These are phyloP conservation scores for Xylaria sp. DNA, from an alignment of 495 filamentous ascomycete species.

Conservation along the genomic window DNA sequence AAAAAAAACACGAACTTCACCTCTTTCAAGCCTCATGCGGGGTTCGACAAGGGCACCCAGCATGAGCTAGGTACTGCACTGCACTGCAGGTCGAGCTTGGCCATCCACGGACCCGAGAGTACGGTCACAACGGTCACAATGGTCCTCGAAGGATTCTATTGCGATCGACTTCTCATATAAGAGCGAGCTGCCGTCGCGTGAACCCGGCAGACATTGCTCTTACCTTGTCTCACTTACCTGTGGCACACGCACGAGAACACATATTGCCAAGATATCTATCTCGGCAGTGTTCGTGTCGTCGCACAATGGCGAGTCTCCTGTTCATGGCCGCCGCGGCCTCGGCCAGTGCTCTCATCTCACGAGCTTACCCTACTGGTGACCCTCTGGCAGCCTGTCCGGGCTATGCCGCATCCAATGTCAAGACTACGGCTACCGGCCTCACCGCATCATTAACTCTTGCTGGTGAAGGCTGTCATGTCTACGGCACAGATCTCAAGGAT, in stretches of 20 bases:
- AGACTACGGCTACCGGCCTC: constrained; percentile 56
- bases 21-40: constrained; percentile 8
- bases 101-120: not conserved
- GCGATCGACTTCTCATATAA: constrained; percentile 7
- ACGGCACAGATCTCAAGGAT: constrained; percentile 70
- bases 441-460: constrained; percentile 73
- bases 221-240: not conserved
- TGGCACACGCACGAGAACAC: not conserved
- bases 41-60: constrained; percentile 12
- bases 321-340: constrained; percentile 39
- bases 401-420: constrained; percentile 72
- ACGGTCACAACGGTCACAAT: not conserved
- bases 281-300: not conserved
- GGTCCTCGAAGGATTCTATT: constrained; percentile 10
- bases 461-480: constrained; percentile 72
- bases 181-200: not conserved
- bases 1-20: not conserved
- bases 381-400: constrained; percentile 65
- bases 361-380: constrained; percentile 37
- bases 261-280: not conserved
- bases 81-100: not conserved
- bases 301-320: constrained; percentile 36
- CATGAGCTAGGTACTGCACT: no score
- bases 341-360: constrained; percentile 35
- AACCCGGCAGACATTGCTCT: not conserved